A percentile compares a stretch with the other conserved stretches of the same genome.
phyloP scores from a whole-genome alignment of 2,329 filamentous ascomycete genomes.

The Aspergillus candidus region DNA sequence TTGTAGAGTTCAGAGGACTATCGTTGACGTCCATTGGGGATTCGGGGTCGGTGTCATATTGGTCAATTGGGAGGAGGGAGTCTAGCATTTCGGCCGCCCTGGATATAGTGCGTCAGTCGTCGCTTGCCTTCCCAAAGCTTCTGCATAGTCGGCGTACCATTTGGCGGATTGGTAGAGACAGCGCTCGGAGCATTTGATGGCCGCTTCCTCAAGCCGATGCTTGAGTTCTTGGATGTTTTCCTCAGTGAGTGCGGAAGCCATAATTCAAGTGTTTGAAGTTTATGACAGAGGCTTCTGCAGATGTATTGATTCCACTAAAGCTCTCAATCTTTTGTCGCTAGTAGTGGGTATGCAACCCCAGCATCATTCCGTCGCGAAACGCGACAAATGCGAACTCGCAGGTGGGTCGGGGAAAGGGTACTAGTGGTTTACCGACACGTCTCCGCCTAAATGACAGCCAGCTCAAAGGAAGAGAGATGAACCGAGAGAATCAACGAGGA shows the following conservation, averaged over 20 bases:
- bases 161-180: conserved; percentile 95
- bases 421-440: too few species aligned
- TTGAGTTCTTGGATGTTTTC: conserved; percentile 54
- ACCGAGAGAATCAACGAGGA: not conserved
- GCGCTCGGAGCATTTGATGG: conserved; percentile 85
- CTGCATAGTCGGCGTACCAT: conserved; percentile 55
- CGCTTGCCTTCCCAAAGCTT: not conserved
- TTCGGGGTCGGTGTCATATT: conserved; percentile 56
- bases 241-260: conserved; percentile 32
- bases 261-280: conserved; percentile 3
- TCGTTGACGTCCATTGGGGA: conserved; percentile 52
- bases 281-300: not conserved
- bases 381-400: too few species aligned
- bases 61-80: conserved; percentile 58
- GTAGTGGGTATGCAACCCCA: too few species aligned
- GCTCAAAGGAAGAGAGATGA: not conserved
- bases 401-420: too few species aligned
- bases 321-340: not conserved
- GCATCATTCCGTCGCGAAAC: too few species aligned
- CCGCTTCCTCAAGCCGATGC: conserved; percentile 72
- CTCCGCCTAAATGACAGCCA: too few species aligned
- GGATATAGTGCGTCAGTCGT: conserved; percentile 13
- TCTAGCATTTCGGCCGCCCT: conserved; percentile 94
- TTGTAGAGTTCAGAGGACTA: conserved; percentile 44
- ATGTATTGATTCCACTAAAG: conserved; percentile 3